A percentile compares a stretch with the other conserved stretches of the same genome.
Evolutionary conservation across 352 stramenopile species (phyloP).

Genomic region (Saprolegnia diclina): DNA sequence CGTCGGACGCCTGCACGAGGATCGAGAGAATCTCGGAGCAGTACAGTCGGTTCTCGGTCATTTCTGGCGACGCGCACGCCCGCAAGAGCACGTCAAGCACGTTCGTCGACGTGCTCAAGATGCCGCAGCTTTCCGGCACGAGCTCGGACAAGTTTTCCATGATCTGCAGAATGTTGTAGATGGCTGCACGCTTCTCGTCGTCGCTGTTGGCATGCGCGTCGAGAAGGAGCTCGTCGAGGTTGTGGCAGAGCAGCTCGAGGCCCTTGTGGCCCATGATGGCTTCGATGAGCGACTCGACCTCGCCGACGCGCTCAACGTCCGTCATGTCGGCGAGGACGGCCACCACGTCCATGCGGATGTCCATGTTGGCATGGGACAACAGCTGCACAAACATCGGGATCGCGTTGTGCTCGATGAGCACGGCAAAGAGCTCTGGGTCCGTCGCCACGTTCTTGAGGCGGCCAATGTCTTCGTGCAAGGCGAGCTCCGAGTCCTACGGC

Average conservation of each 20-base stretch:
- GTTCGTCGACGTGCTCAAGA: slow-evolving; percentile 41
- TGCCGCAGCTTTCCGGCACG: slow-evolving; percentile 39
- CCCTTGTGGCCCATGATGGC: slow-evolving; percentile 60
- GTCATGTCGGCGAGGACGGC: slow-evolving; percentile 65
- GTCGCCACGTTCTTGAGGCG: slow-evolving; percentile 56
- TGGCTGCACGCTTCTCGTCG: slow-evolving; percentile 41
- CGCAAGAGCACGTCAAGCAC: slow-evolving; percentile 58
- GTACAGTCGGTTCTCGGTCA: slow-evolving; percentile 79
- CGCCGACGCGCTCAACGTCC: slow-evolving; percentile 45
- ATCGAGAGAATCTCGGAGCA: slow-evolving; percentile 82
- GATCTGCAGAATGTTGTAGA: slow-evolving; percentile 80
- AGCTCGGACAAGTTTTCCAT: slow-evolving; percentile 73
- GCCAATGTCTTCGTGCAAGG: slow-evolving; percentile 47
- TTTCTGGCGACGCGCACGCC: slow-evolving; percentile 37
- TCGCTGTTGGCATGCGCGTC: slow-evolving; percentile 31
- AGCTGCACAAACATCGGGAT: slow-evolving; percentile 67
- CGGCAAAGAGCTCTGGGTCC: slow-evolving; percentile 51
- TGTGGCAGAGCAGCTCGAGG: slow-evolving; percentile 44
- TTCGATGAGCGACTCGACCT: slow-evolving; percentile 46
- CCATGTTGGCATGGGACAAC: slow-evolving; percentile 76
- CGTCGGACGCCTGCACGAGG: slow-evolving; percentile 51
- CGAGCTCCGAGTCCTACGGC: slow-evolving; percentile 57
- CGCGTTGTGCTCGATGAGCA: slow-evolving; percentile 54
- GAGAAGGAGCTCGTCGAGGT: slow-evolving; percentile 38
- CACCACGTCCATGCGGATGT: slow-evolving; percentile 54